Percentiles rank a stretch among this genome's conserved stretches.
phyloP scores from a whole-genome alignment of 192 early-diverging fungal genomes.

The Umbelopsis ramanniana region DNA sequence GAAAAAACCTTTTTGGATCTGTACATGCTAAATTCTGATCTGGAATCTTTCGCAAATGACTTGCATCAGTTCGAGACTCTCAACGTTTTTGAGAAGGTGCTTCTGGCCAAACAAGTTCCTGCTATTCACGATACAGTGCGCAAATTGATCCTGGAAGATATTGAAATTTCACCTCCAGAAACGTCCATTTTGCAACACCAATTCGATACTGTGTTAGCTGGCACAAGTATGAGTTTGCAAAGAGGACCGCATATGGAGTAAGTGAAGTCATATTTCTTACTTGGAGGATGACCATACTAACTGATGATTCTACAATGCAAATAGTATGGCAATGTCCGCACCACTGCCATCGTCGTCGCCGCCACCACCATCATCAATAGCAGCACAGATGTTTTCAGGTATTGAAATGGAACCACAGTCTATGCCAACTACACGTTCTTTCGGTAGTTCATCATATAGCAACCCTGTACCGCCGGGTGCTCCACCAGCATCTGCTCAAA shows the following conservation, averaged over 20 bases:
- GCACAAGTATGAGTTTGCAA: constrained; percentile 15
- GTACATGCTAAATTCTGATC: constrained; percentile 44
- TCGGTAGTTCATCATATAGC: too few species aligned
- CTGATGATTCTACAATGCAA: neutral
- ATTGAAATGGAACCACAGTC: too few species aligned
- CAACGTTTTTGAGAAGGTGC: constrained; percentile 47
- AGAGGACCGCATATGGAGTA: neutral
- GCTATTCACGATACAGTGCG: constrained; percentile 23
- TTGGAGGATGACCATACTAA: neutral
- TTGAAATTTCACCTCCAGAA: neutral
- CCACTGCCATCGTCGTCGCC: too few species aligned
- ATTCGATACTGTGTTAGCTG: constrained; percentile 34
- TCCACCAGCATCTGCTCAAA: too few species aligned
- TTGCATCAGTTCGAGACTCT: constrained; percentile 36
- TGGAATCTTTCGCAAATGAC: constrained; percentile 33
- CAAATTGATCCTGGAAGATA: neutral
- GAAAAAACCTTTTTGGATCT: constrained; percentile 50
- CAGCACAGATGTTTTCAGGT: too few species aligned
- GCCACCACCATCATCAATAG: too few species aligned
- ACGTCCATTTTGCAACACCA: neutral
- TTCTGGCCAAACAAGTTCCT: constrained; percentile 44
- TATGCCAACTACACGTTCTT: too few species aligned
- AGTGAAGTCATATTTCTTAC: neutral
- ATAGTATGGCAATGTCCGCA: too few species aligned
- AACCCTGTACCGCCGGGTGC: too few species aligned